Evolutionary conservation across 371 early-diverging fungal genomes (phyloP).

Genomic region (Mucor piriformis): DNA sequence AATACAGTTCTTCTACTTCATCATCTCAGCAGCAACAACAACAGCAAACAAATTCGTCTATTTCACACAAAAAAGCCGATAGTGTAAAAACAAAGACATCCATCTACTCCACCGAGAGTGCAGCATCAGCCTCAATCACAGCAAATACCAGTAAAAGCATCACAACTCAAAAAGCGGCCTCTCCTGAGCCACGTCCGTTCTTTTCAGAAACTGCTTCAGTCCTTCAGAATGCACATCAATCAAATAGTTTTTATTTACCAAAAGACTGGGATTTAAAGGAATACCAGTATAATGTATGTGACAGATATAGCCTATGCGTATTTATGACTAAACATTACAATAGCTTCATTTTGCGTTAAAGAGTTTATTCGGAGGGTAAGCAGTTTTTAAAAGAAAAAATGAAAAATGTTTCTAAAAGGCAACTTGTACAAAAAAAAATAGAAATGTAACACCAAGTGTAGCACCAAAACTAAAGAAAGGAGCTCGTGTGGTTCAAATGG

Average conservation of each 20-base stretch:
- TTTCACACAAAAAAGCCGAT: not conserved
- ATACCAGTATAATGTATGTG: slow-evolving; percentile 18
- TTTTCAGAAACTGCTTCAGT: not conserved
- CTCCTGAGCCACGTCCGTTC: too few relatives aligned
- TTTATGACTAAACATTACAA: too few relatives aligned
- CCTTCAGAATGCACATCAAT: slow-evolving; percentile 4
- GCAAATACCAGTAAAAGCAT: not conserved
- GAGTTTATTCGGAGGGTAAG: slow-evolving; percentile 20
- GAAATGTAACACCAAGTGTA: slow-evolving; percentile 23
- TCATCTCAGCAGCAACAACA: not conserved
- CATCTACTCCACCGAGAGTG: not conserved
- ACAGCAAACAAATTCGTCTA: not conserved
- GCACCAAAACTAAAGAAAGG: slow-evolving; percentile 25
- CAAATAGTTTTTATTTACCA: slow-evolving; percentile 25
- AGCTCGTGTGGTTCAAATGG: slow-evolving; percentile 27
- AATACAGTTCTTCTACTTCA: not conserved
- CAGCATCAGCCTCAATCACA: not conserved
- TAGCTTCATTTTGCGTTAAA: slow-evolving; percentile 30
- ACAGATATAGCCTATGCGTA: too few relatives aligned
- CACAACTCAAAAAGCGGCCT: not conserved
- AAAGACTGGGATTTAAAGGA: slow-evolving; percentile 29
- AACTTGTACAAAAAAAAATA: slow-evolving; percentile 5
- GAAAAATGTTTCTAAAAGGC: not conserved
- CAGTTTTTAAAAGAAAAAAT: not conserved
- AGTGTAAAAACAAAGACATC: not conserved